These are phyloP conservation scores for Pythium volutum DNA, from an alignment of 352 stramenopile species.

Conservation along the genomic window DNA sequence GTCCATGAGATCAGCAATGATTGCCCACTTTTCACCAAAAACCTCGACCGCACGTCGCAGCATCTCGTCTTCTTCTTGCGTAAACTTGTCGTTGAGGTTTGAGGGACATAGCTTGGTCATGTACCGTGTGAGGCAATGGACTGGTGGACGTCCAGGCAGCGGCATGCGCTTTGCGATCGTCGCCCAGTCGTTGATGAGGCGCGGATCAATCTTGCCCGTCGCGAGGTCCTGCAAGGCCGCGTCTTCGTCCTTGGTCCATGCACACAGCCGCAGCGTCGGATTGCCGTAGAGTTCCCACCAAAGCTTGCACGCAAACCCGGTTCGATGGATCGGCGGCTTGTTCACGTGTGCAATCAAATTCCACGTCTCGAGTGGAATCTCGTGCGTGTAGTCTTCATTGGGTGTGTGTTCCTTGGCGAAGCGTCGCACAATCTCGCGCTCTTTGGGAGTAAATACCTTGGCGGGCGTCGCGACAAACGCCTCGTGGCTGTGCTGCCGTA, in stretches of 20 bases:
- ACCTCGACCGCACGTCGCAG: constrained; percentile 34
- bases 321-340: constrained; percentile 44
- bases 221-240: constrained; percentile 18
- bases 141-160: constrained; percentile 18
- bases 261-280: constrained; percentile 33
- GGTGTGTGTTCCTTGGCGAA: constrained; percentile 32
- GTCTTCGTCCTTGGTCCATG: constrained; percentile 33
- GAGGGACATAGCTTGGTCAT: constrained; percentile 28
- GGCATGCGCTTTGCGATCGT: constrained; percentile 28
- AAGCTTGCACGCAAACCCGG: constrained; percentile 69
- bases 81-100: constrained; percentile 30
- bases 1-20: constrained; percentile 75
- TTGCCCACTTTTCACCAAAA: constrained; percentile 79
- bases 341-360: constrained; percentile 37
- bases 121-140: constrained; percentile 31
- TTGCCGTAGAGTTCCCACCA: constrained; percentile 72
- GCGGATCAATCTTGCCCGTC: constrained; percentile 12
- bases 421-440: constrained; percentile 48
- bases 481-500: constrained; percentile 56
- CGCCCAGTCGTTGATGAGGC: constrained; percentile 23
- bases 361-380: constrained; percentile 44
- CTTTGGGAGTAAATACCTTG: constrained; percentile 53
- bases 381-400: constrained; percentile 1
- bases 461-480: constrained; percentile 45
- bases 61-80: constrained; percentile 28